These are phyloP conservation scores for Penicillium odoratum DNA, from an alignment of 495 filamentous ascomycete species.

Conservation along the genomic window DNA sequence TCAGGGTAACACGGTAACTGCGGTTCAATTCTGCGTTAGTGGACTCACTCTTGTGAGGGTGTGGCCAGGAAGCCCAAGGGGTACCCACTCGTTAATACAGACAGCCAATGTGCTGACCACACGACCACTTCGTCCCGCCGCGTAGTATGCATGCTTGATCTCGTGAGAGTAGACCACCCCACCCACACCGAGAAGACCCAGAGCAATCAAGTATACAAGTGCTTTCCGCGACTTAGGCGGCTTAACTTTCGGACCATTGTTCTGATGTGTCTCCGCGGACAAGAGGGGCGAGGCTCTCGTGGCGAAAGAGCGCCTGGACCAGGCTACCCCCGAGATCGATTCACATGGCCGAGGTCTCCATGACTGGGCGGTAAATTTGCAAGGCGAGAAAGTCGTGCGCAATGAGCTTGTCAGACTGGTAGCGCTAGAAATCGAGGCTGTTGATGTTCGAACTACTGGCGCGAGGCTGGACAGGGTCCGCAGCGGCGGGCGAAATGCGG, in stretches of 20 bases:
- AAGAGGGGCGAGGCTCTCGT: slow-evolving; percentile 20
- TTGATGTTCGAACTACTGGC: slow-evolving; percentile 29
- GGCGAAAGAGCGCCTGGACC: slow-evolving; percentile 17
- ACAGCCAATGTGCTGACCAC: slow-evolving; percentile 74
- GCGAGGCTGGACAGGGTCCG: slow-evolving; percentile 40
- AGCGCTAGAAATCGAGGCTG: slow-evolving; percentile 17
- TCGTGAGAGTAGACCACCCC: slow-evolving; percentile 69
- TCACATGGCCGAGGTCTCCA: slow-evolving; percentile 3
- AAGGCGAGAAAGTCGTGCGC: slow-evolving; percentile 4
- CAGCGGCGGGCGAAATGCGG: slow-evolving; percentile 38
- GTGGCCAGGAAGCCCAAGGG: neutral
- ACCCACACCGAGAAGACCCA: slow-evolving; percentile 55
- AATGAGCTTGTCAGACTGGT: slow-evolving; percentile 10
- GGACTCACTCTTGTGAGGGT: neutral
- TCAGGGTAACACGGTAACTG: slow-evolving; percentile 83
- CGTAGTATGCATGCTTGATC: slow-evolving; percentile 68
- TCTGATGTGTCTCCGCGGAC: slow-evolving; percentile 9
- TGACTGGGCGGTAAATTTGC: neutral
- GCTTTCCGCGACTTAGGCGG: slow-evolving; percentile 24
- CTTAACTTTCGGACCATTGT: slow-evolving; percentile 17
- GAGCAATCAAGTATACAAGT: slow-evolving; percentile 51
- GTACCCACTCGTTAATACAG: slow-evolving; percentile 85
- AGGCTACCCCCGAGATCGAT: neutral
- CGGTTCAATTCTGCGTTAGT: neutral
- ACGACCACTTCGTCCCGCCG: slow-evolving; percentile 73